Evolutionary conservation across 2,329 filamentous ascomycete genomes (phyloP).

Genomic region (Sclerotinia subarctica): DNA sequence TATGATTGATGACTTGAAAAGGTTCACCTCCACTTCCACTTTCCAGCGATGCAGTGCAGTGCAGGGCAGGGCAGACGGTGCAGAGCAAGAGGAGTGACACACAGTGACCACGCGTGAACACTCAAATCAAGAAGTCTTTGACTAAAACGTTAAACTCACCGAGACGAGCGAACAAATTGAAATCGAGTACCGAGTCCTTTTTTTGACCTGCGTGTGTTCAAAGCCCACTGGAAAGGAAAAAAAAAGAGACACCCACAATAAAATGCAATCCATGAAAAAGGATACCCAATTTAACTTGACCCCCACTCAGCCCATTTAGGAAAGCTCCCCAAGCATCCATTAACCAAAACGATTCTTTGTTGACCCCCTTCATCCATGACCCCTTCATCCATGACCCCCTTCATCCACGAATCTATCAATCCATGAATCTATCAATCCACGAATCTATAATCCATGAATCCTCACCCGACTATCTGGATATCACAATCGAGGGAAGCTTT

Average conservation of each 20-base stretch:
- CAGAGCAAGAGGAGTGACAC: constrained; percentile 3
- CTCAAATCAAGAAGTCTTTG: background rate
- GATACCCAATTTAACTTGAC: constrained; percentile 3
- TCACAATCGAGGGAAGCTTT: constrained; percentile 5
- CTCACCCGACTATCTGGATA: constrained; percentile 20
- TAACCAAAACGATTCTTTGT: background rate
- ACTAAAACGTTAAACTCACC: background rate
- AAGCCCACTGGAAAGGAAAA: background rate
- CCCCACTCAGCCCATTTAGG: constrained; percentile 7
- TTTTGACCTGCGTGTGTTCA: background rate
- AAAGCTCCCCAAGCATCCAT: background rate
- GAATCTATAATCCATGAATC: background rate
- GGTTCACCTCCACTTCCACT: background rate
- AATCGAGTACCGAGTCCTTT: background rate
- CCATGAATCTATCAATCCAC: background rate
- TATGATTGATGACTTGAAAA: background rate
- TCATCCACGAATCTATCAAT: too few species aligned
- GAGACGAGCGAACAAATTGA: constrained; percentile 7
- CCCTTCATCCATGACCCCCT: too few species aligned
- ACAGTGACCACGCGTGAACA: constrained; percentile 11
- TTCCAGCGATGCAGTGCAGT: background rate
- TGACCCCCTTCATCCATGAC: background rate
- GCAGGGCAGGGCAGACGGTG: too few species aligned
- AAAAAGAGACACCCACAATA: background rate
- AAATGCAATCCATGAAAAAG: constrained; percentile 1